A percentile compares a stretch with the other conserved stretches of the same genome.
These are phyloP conservation scores for Jatropha multifida DNA, from an alignment of 441 rosid genomes.

Conservation along the genomic window DNA sequence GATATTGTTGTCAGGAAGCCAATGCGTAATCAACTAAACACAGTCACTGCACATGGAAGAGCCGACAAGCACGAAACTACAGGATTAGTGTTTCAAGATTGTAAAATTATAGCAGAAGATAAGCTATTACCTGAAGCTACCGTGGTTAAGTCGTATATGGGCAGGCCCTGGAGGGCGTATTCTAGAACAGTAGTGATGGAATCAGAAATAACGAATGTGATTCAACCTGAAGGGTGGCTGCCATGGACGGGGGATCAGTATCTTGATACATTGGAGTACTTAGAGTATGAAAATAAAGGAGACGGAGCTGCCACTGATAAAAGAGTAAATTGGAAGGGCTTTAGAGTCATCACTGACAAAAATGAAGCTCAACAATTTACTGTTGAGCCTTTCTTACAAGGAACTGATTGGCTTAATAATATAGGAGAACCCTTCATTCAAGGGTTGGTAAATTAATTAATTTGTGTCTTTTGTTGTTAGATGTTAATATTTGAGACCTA, in stretches of 20 bases:
- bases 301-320: slow-evolving; percentile 12
- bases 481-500: not conserved
- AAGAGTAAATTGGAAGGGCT: slow-evolving; percentile 32
- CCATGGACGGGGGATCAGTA: slow-evolving; percentile 27
- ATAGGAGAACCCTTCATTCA: not conserved
- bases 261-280: slow-evolving; percentile 24
- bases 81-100: slow-evolving; percentile 25
- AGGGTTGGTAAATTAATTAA: not conserved
- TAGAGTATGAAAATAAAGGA: slow-evolving; percentile 29
- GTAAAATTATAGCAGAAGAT: slow-evolving; percentile 24
- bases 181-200: slow-evolving; percentile 35
- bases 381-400: slow-evolving; percentile 14
- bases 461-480: not conserved
- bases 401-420: slow-evolving; percentile 15
- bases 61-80: slow-evolving; percentile 23
- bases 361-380: slow-evolving; percentile 6
- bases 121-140: slow-evolving; percentile 10
- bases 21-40: slow-evolving; percentile 19
- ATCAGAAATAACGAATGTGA: slow-evolving; percentile 26
- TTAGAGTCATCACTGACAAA: not conserved
- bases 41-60: slow-evolving; percentile 31
- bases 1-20: slow-evolving; percentile 20
- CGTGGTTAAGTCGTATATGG: slow-evolving; percentile 21
- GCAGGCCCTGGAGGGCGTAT: slow-evolving; percentile 33
- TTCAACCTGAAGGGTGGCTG: slow-evolving; percentile 35